A percentile compares a stretch with the other conserved stretches of the same genome.
phyloP scores from a whole-genome alignment of 768 basidiomycete genomes.

The Lactarius hatsudake region DNA sequence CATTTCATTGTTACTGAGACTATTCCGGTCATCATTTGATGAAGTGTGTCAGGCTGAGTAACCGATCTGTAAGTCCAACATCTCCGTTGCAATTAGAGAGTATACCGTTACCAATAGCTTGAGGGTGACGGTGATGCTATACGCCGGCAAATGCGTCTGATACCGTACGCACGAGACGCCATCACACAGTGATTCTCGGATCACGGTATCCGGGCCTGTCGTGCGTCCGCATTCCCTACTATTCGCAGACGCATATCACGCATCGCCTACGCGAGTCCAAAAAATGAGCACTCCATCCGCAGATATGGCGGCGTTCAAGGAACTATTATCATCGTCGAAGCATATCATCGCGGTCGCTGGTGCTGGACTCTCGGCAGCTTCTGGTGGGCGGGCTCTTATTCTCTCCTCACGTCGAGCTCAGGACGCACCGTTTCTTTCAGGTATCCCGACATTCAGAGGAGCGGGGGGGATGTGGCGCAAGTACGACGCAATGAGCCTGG shows the following conservation, averaged over 20 bases:
- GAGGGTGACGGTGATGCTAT: not conserved
- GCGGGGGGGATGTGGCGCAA: slow-evolving; percentile 20
- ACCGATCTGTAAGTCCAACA: not conserved
- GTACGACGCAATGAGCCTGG: slow-evolving; percentile 17
- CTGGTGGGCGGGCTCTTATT: slow-evolving; percentile 47
- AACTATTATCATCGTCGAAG: slow-evolving; percentile 29
- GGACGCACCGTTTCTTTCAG: slow-evolving; percentile 32
- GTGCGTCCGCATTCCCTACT: not conserved
- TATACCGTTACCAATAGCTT: not conserved
- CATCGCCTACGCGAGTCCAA: not conserved
- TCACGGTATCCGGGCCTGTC: not conserved
- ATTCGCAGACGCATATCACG: not conserved
- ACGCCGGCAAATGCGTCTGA: not conserved
- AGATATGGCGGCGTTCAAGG: slow-evolving; percentile 17
- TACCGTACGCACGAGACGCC: not conserved
- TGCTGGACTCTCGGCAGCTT: slow-evolving; percentile 61
- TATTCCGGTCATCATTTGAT: not conserved
- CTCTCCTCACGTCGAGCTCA: not conserved
- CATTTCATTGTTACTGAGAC: not conserved
- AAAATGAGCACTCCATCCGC: slow-evolving; percentile 11
- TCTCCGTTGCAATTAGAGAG: not conserved
- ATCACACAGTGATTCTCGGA: not conserved
- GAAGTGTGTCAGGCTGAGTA: not conserved
- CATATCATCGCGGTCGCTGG: slow-evolving; percentile 47
- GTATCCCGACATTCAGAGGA: slow-evolving; percentile 31